Evolutionary conservation across 202 grass and related monocot species (phyloP), one percentile per base, ranked within the genome.

Genomic region (Zizania palustris): DNA sequence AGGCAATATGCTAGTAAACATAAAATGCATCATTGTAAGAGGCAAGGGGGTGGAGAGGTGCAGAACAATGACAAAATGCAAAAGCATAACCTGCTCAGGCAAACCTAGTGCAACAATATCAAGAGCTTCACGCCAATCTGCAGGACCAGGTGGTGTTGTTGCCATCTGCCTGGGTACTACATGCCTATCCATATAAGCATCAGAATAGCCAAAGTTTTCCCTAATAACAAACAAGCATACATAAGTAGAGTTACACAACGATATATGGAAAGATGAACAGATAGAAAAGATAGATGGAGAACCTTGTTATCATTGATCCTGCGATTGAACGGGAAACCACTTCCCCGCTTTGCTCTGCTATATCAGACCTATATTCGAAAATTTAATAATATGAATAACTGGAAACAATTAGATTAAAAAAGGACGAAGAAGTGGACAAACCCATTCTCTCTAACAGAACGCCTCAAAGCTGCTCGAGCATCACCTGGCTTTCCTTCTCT

Each of bases 51-150:
- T 28, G 28, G 28, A 75, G 22, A 14, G 11, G 9, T 53, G 37
- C n/a, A 48, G 14, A 69, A 61, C 9, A 39, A 80, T 77, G 28
- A 21, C 60, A 84, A 86, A 42, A 11, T 28, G 55, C 40, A 73
- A 77, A 44, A 74, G 61, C 74, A 70, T 49, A 49, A 99, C 96
- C 91, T 99, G 89, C 45, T 99, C 96, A 43, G 96, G 92, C 73
- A 84, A 74, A 75, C 96, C 96, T 45, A 90, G 76, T 55, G 96
- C 87, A 61, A 99, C 82, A 72, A 93, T 85, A 85, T 99, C 89
- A 89, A 99, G 96, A 61, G 96, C 96, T 90, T 99, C 96, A 79
- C 78, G 92, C 96, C 96, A 99, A 56, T 99, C 84, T 63, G 89
- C 68, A 10, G 96, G 92, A 78, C 92, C 89, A 72, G 82, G 71